Percentiles rank a stretch among this genome's conserved stretches.
phyloP scores from a whole-genome alignment of 805 yeast genomes.

The Teunomyces funiuensis region DNA sequence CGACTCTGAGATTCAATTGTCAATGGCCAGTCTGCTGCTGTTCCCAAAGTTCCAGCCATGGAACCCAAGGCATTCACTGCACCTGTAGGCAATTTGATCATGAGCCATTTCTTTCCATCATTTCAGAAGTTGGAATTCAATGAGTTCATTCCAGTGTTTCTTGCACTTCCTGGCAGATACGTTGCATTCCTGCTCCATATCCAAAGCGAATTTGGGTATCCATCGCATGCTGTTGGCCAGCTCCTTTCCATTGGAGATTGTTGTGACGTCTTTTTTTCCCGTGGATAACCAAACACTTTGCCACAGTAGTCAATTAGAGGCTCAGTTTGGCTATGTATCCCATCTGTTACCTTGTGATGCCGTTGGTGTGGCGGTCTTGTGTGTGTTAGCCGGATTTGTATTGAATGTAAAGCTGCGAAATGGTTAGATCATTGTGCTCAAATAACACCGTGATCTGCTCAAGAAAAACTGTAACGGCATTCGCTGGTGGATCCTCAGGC shows the following conservation, averaged over 20 bases:
- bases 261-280: slow-evolving; percentile 52
- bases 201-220: slow-evolving; percentile 53
- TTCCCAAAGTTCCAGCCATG: background rate
- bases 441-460: slow-evolving; percentile 56
- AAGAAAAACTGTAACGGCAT: slow-evolving; percentile 23
- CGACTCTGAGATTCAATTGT: too few relatives aligned
- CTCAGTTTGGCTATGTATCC: slow-evolving; percentile 44
- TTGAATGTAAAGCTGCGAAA: too few relatives aligned
- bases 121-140: slow-evolving; percentile 49
- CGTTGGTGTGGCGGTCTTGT: too few relatives aligned
- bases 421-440: too few relatives aligned
- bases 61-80: slow-evolving; percentile 23
- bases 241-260: slow-evolving; percentile 53
- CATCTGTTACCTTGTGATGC: slow-evolving; percentile 44
- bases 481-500: background rate
- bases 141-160: slow-evolving; percentile 56
- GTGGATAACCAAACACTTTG: slow-evolving; percentile 45
- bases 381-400: slow-evolving; percentile 23
- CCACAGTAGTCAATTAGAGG: slow-evolving; percentile 46
- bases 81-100: slow-evolving; percentile 29
- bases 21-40: background rate
- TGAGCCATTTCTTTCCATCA: slow-evolving; percentile 42
- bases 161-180: slow-evolving; percentile 35
- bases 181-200: slow-evolving; percentile 50
- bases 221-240: slow-evolving; percentile 48